Evolutionary conservation across 495 filamentous ascomycete species (phyloP), one percentile per base, ranked within the genome.

Genomic region (Lindgomyces ingoldianus): DNA sequence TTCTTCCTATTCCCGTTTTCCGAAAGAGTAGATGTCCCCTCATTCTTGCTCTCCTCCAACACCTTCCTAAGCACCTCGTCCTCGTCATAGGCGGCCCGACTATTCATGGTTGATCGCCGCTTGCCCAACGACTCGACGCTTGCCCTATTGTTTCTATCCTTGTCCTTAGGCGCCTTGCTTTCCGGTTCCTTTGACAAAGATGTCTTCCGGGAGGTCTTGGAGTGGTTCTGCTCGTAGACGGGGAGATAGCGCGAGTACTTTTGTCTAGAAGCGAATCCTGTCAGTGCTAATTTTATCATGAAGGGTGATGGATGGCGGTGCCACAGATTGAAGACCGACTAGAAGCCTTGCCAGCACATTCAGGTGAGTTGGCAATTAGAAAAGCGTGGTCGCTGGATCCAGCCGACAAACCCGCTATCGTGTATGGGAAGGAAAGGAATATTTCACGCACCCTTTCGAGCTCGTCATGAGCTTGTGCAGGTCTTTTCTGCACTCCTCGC

Each of bases 61-160:
- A 92, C 95, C 68, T 88, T 83, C 60, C 91, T 85, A 29, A 99
- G 74, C 60, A 90, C 86, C 74, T 96, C 94, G 65, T 96, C 92
- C 76, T 96, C 93, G 67, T 98, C 93, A 72, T 97, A 97, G 4
- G 90, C 92, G 51, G 94, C 93, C 54, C 93, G 85, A 74, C 95
- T 98, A 71, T 98, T 96, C 91, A 98, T 96, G 9, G 94, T 99
- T 26, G 93, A 96, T 16, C 94, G 86, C 56, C 94, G 86, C 72
- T 97, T 97, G 24, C 79, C 76, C 45, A 71, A 57, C 30, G 74
- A 70, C 36, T 77, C 75, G 11, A 56, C 73, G 49, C 71, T 75
- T 18, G 67, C 70, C 21, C 74, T 65, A 21, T 67, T 42, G 74
- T 77, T 30, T 74, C 77, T 58, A 72, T 80, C 72, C 69, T 83